phyloP scores from a whole-genome alignment of 2,329 filamentous ascomycete species.

The Gliomastix tumulicola region DNA sequence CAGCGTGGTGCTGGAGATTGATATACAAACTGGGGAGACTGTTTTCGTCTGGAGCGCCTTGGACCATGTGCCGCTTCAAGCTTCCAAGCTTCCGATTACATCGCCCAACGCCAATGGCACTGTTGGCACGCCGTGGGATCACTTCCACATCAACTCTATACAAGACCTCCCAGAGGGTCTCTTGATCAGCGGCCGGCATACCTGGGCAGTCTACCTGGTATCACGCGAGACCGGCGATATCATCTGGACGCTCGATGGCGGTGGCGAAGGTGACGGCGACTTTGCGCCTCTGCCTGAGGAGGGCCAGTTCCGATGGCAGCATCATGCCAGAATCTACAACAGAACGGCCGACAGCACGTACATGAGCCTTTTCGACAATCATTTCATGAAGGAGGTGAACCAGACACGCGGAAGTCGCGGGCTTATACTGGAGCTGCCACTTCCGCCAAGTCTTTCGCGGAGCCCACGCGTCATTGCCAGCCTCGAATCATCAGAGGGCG shows the following conservation, averaged over 20 bases:
- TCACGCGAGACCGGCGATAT: conserved; percentile 10
- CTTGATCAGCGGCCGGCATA: conserved; percentile 30
- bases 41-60: conserved; percentile 32
- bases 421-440: conserved; percentile 7
- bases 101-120: conserved; percentile 1
- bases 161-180: conserved; percentile 11
- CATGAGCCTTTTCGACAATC: conserved; percentile 26
- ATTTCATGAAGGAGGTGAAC: conserved; percentile 12
- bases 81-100: conserved; percentile 3
- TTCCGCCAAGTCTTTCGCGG: conserved; percentile 4
- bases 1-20: conserved; percentile 31
- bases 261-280: conserved; percentile 11
- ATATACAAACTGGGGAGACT: conserved; percentile 27
- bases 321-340: conserved; percentile 20
- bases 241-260: conserved; percentile 14
- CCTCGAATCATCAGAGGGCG: conserved; percentile 4
- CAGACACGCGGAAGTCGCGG: conserved; percentile 5
- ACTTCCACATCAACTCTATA: conserved; percentile 17
- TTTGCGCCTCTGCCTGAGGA: conserved; percentile 13
- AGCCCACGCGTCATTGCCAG: too few relatives aligned
- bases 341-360: conserved; percentile 10
- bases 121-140: conserved; percentile 11
- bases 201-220: conserved; percentile 23
- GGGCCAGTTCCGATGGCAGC: conserved; percentile 25
- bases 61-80: conserved; percentile 14